A percentile compares a stretch with the other conserved stretches of the same genome.
These are phyloP conservation scores for Leccinum holopus DNA, from an alignment of 1,284 basidiomycete genomes.

Conservation along the genomic window DNA sequence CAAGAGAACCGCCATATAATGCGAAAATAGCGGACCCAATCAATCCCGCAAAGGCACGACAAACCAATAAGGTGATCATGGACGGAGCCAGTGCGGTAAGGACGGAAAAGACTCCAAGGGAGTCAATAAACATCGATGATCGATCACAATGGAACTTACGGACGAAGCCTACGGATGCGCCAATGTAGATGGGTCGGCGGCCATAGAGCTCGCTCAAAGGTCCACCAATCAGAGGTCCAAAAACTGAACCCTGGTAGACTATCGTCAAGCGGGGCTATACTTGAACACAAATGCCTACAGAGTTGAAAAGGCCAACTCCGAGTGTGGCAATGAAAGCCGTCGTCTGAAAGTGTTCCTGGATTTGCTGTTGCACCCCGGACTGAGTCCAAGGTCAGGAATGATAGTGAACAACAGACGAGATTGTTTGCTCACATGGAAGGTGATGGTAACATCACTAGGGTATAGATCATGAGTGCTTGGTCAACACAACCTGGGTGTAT, in stretches of 20 bases:
- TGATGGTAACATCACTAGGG: constrained; percentile 23
- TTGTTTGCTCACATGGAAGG: constrained; percentile 26
- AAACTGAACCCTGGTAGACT: constrained; percentile 20
- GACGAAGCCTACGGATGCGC: constrained; percentile 25
- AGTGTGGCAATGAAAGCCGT: constrained; percentile 22
- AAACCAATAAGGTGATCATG: constrained; percentile 17
- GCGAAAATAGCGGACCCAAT: constrained; percentile 25
- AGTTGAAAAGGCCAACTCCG: constrained; percentile 28
- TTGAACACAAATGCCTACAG: constrained; percentile 15
- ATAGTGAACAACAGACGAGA: neutral
- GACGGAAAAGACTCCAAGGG: constrained; percentile 21
- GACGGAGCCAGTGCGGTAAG: constrained; percentile 22
- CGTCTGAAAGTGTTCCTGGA: constrained; percentile 25
- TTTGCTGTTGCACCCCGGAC: constrained; percentile 30
- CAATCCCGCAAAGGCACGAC: constrained; percentile 23
- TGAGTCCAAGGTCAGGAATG: constrained; percentile 7
- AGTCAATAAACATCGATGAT: constrained; percentile 2
- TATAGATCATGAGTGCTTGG: constrained; percentile 7
- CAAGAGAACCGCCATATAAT: constrained; percentile 28
- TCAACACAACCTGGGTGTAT: neutral
- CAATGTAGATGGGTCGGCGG: constrained; percentile 24
- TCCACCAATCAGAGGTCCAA: constrained; percentile 28
- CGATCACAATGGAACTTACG: constrained; percentile 6
- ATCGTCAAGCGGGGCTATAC: neutral
- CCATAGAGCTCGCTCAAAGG: constrained; percentile 30